These are phyloP conservation scores for Sclerotiophoma versabilis DNA, from an alignment of 2,329 filamentous ascomycete genomes.

Conservation along the genomic window DNA sequence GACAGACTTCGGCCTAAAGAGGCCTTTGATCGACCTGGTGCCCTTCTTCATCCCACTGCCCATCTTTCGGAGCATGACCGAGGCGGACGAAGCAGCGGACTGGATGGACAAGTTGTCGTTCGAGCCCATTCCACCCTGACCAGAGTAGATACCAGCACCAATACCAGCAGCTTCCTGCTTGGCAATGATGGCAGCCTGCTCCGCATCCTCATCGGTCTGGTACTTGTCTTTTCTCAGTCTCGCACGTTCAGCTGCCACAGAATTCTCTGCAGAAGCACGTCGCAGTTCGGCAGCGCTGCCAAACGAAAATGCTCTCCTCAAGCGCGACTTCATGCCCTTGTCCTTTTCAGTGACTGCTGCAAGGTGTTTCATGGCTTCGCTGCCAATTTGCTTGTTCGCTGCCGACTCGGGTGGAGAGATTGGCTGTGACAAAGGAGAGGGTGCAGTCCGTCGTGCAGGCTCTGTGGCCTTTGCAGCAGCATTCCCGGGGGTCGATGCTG, in stretches of 20 bases:
- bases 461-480: constrained; percentile 45
- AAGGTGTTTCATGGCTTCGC: constrained; percentile 82
- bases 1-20: constrained; percentile 94
- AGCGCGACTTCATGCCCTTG: constrained; percentile 82
- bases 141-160: constrained; percentile 91
- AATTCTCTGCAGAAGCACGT: constrained; percentile 73
- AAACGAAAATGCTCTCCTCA: constrained; percentile 94
- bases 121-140: constrained; percentile 85
- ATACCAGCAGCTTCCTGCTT: constrained; percentile 92
- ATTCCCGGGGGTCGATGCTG: constrained; percentile 27
- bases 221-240: constrained; percentile 61
- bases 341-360: constrained; percentile 87
- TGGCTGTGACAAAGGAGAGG: constrained; percentile 57
- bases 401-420: constrained; percentile 47
- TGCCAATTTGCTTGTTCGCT: constrained; percentile 47
- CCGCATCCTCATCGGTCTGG: constrained; percentile 76
- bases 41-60: constrained; percentile 97
- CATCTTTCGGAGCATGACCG: constrained; percentile 98
- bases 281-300: constrained; percentile 91
- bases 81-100: constrained; percentile 87
- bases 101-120: constrained; percentile 95
- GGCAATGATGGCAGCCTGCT: constrained; percentile 89
- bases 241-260: constrained; percentile 56
- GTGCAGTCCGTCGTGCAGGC: constrained; percentile 51
- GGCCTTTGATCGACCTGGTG: constrained; percentile 85